Percentiles rank a stretch among this genome's conserved stretches.
Evolutionary conservation across 1,139 yeast species (phyloP).

Genomic region (Saccharomyces uvarum): DNA sequence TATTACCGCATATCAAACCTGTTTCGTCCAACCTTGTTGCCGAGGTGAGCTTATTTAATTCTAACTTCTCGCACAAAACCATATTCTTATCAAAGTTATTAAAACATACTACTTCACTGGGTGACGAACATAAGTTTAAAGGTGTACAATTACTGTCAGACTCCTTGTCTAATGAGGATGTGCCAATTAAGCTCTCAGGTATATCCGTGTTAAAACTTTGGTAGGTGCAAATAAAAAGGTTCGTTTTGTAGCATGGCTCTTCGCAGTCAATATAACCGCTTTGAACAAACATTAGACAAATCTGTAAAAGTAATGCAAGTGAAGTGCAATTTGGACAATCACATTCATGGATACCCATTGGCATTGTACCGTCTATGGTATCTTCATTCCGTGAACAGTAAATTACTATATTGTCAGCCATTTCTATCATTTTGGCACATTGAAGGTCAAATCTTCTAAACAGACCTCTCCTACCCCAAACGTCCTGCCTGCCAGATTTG

Average conservation of each 20-base stretch:
- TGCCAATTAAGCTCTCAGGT: conserved; percentile 22
- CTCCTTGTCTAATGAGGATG: conserved; percentile 18
- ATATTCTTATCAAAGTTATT: conserved; percentile 70
- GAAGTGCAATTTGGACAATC: conserved; percentile 17
- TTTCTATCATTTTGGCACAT: conserved; percentile 26
- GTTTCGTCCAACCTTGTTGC: conserved; percentile 53
- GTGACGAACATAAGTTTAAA: conserved; percentile 24
- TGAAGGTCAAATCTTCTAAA: conserved; percentile 32
- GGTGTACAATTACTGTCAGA: conserved; percentile 16
- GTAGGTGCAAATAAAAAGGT: conserved; percentile 13
- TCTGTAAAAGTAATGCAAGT: conserved; percentile 13
- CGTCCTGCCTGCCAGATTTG: neutral
- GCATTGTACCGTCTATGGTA: conserved; percentile 4
- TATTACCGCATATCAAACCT: conserved; percentile 64
- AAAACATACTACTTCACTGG: conserved; percentile 30
- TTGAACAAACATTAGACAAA: conserved; percentile 18
- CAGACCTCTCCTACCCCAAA: conserved; percentile 9
- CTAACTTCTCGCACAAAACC: conserved; percentile 66
- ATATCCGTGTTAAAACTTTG: conserved; percentile 10
- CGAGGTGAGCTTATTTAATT: conserved; percentile 74
- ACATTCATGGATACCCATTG: conserved; percentile 3
- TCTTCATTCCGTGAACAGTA: conserved; percentile 18
- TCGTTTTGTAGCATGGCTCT: conserved; percentile 13
- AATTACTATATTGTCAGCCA: conserved; percentile 22
- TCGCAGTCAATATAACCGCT: conserved; percentile 16